Evolutionary conservation across 1,284 basidiomycete genomes (phyloP).

Genomic region (Ustilago bromivora): DNA sequence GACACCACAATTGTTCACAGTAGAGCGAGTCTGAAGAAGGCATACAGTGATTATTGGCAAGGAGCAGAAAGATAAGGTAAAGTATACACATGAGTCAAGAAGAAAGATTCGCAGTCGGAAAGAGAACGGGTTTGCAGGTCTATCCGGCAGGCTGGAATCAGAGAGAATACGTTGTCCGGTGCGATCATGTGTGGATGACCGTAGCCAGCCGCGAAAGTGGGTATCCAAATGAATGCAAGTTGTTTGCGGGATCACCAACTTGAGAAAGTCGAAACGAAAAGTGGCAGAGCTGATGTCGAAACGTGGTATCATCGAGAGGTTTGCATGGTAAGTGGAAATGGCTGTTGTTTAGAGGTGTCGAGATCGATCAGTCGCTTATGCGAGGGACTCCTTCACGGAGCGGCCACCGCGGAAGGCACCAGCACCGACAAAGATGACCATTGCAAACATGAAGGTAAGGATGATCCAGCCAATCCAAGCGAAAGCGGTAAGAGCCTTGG

Average conservation of each 20-base stretch:
- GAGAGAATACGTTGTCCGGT: not conserved
- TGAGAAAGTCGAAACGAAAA: slow-evolving; percentile 4
- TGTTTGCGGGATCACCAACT: slow-evolving; percentile 1
- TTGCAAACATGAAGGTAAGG: slow-evolving; percentile 60
- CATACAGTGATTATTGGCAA: slow-evolving; percentile 30
- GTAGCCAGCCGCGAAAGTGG: not conserved
- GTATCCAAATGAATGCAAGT: not conserved
- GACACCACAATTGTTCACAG: not conserved
- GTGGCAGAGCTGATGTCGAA: not conserved
- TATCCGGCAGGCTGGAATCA: not conserved
- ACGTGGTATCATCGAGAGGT: slow-evolving; percentile 37
- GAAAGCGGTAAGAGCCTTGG: slow-evolving; percentile 66
- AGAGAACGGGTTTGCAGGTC: not conserved
- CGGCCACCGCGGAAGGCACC: slow-evolving; percentile 68
- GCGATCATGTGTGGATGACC: not conserved
- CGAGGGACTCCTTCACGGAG: slow-evolving; percentile 66
- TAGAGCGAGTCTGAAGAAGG: not conserved
- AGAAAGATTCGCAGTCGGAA: not conserved
- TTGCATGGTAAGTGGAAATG: slow-evolving; percentile 2
- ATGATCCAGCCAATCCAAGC: slow-evolving; percentile 66
- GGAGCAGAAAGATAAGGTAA: slow-evolving; percentile 10
- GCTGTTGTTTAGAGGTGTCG: not conserved
- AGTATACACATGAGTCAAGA: not conserved
- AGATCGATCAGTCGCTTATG: slow-evolving; percentile 18
- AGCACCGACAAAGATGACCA: slow-evolving; percentile 59